Conservation (phyloP, 2,329 filamentous ascomycete species). For the Colletotrichum gloeosporioides region DNA sequence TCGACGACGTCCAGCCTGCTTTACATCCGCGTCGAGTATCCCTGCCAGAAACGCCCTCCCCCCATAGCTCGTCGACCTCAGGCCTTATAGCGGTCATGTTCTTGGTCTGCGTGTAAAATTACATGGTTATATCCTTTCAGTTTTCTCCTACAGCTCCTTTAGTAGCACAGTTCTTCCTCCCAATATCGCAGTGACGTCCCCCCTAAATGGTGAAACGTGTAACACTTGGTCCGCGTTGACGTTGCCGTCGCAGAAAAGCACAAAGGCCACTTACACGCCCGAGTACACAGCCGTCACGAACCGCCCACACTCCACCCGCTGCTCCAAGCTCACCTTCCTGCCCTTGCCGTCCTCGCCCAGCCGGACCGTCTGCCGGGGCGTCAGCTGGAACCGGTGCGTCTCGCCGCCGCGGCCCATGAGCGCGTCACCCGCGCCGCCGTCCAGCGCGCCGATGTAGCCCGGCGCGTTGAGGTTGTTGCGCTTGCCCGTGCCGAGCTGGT, state of each 20-base stretch:
- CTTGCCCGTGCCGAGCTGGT: constrained; percentile 91
- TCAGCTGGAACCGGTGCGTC: constrained; percentile 79
- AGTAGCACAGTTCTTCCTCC: background rate
- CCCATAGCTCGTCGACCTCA: background rate
- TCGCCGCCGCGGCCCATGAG: constrained; percentile 65
- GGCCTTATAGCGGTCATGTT: background rate
- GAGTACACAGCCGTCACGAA: constrained; percentile 87
- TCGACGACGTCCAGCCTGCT: background rate
- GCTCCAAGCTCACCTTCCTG: constrained; percentile 77
- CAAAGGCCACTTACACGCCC: constrained; percentile 41
- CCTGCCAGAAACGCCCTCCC: background rate
- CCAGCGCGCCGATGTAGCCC: constrained; percentile 78
- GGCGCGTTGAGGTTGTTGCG: constrained; percentile 80
- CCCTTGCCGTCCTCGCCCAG: constrained; percentile 65
- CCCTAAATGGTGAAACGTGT: background rate
- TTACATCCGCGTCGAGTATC: background rate
- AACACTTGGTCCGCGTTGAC: background rate
- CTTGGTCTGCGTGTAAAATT: background rate
- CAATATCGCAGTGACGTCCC: background rate
- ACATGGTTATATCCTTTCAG: constrained; percentile 16
- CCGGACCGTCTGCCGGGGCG: constrained; percentile 74
- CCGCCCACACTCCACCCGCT: constrained; percentile 86
- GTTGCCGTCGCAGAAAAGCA: background rate
- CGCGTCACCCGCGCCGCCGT: constrained; percentile 64
- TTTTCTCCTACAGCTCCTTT: background rate